Evolutionary conservation across 768 basidiomycete genomes (phyloP).

Genomic region (Obba rivulosa): DNA sequence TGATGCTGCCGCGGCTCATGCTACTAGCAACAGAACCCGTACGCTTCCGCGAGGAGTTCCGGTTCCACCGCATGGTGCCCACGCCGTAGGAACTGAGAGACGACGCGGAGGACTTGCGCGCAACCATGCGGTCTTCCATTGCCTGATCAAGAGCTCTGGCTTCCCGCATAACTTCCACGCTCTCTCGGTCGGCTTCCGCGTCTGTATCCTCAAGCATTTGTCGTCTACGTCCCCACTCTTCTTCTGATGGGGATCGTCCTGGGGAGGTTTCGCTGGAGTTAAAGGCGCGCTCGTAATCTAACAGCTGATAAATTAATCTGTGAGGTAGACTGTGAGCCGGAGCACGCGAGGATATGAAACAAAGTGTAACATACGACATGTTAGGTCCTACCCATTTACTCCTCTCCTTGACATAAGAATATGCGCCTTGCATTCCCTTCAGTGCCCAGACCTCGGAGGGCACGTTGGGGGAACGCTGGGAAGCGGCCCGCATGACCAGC

Average conservation of each 20-base stretch:
- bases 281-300: constrained; percentile 83
- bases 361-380: constrained; percentile 70
- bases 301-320: constrained; percentile 88
- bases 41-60: constrained; percentile 59
- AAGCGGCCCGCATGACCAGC: constrained; percentile 90
- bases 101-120: constrained; percentile 66
- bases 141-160: constrained; percentile 81
- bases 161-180: constrained; percentile 60
- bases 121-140: constrained; percentile 78
- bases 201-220: constrained; percentile 51
- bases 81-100: constrained; percentile 47
- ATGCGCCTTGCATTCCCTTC: constrained; percentile 87
- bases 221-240: constrained; percentile 75
- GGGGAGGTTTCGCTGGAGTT: constrained; percentile 45
- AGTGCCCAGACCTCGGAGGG: constrained; percentile 73
- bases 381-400: constrained; percentile 87
- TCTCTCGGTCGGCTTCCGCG: constrained; percentile 51
- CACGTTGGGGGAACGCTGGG: constrained; percentile 56
- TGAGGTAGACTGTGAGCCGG: constrained; percentile 9
- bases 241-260: constrained; percentile 53
- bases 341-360: not conserved
- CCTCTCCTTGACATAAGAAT: constrained; percentile 85
- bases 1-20: constrained; percentile 57
- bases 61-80: constrained; percentile 37
- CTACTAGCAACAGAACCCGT: constrained; percentile 73